Base-by-base conservation (phyloP, 305 asterid genomes). In the Fraxinus angustifolia region DNA sequence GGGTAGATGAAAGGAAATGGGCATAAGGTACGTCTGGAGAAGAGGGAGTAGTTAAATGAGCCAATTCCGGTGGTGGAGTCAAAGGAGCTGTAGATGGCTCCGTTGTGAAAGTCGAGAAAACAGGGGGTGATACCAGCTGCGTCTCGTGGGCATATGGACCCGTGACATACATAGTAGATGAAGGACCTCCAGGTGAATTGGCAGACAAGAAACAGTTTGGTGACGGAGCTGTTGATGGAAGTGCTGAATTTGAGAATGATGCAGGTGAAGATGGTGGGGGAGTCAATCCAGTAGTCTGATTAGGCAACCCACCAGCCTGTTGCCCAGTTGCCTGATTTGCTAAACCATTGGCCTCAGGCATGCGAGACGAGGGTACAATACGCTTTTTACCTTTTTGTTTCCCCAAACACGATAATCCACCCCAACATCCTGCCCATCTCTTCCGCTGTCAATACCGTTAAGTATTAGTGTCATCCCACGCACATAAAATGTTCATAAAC, bases 231-330 rank as follows among this genome's bases (percentile, higher is more conserved):
- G 98, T 96, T 76, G 99, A 96, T 56, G 91, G 95, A 77, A 94
- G 89, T 4, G 89, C 95, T 11, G 98, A 94, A 81, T 93, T 92
- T 2, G 98, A 94, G 90, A 96, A 93, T 31, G 99, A 94, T 34
- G 99, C 98, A 0, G 99, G 99, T 21, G 99, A 96, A 71, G 99
- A 96, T 48, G 99, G 99, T 36, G 99, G 99, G 82, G 99, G 86
- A 17, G 86, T 77, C 60, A 92, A 76, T 75, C 93, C 93, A 8
- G 89, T 83, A 21, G 89, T 85, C 86, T 91, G 98, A 86, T 90
- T 94, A 78, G 91, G 88, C 87, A 95, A 75, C 53, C 90, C 93
- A 79, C 90, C 97, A 36, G 86, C 87, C 76, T 90, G 98, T 80
- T 89, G 90, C 50, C 95, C 91, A 60, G 91, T 92, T 78, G 90